These are phyloP conservation scores for Lentinus tigrinus DNA, from an alignment of 768 basidiomycete species.

Conservation along the genomic window DNA sequence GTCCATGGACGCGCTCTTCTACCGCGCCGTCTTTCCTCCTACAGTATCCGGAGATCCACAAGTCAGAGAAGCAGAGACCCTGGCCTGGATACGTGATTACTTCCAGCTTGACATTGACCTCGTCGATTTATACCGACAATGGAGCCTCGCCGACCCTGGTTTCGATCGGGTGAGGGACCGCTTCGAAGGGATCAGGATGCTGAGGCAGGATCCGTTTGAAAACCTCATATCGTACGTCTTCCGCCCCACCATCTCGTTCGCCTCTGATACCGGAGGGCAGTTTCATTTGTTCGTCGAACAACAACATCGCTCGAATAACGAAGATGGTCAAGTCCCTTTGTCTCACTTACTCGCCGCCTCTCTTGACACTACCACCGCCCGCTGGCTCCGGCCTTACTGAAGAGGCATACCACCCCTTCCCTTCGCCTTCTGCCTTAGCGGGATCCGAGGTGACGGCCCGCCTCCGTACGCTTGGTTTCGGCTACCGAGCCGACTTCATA, in stretches of 20 bases:
- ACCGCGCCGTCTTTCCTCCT: conserved; percentile 65
- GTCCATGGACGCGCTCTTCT: conserved; percentile 59
- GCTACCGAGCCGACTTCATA: conserved; percentile 92
- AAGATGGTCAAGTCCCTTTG: conserved; percentile 89
- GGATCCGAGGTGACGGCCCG: conserved; percentile 53
- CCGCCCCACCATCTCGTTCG: neutral
- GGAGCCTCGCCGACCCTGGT: conserved; percentile 72
- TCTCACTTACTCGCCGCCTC: conserved; percentile 66
- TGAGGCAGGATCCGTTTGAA: conserved; percentile 96
- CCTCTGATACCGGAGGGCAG: conserved; percentile 36
- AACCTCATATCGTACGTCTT: conserved; percentile 83
- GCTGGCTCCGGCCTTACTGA: conserved; percentile 18
- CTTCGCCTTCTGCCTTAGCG: conserved; percentile 68
- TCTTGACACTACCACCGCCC: conserved; percentile 50
- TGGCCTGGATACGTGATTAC: conserved; percentile 79
- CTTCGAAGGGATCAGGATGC: conserved; percentile 80
- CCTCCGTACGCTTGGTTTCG: conserved; percentile 87
- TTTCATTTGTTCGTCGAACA: conserved; percentile 97
- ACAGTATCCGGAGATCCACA: conserved; percentile 28
- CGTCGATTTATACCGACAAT: conserved; percentile 65
- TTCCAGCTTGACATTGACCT: conserved; percentile 86
- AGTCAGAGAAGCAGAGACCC: conserved; percentile 59
- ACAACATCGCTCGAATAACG: conserved; percentile 92
- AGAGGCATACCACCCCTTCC: conserved; percentile 76
- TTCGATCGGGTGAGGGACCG: conserved; percentile 63